phyloP scores from a whole-genome alignment of 345 rosid genomes.

The Aegle marmelos region DNA sequence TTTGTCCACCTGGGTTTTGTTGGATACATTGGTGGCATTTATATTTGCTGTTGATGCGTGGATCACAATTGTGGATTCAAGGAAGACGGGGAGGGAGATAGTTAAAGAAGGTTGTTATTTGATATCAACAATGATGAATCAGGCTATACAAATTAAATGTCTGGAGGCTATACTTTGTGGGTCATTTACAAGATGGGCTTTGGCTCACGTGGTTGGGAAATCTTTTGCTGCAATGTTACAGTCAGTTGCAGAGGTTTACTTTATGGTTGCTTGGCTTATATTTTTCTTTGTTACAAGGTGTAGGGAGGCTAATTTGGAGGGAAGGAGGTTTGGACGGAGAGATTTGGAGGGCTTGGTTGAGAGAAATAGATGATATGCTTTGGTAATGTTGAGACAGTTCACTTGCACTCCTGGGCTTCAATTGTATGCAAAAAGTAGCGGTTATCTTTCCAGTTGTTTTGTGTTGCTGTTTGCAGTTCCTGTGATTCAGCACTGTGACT shows the following conservation, averaged over 20 bases:
- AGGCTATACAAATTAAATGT: conserved; percentile 76
- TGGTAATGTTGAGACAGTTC: conserved; percentile 19
- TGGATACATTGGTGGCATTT: conserved; percentile 65
- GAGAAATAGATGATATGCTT: conserved; percentile 54
- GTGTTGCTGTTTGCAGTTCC: conserved; percentile 33
- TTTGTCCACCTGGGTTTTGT: conserved; percentile 75
- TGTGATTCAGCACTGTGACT: conserved; percentile 30
- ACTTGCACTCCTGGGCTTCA: conserved; percentile 30
- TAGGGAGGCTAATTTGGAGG: conserved; percentile 65
- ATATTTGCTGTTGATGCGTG: conserved; percentile 79
- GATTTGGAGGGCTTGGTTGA: conserved; percentile 77
- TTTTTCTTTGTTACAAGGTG: conserved; percentile 73
- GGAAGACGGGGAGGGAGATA: conserved; percentile 84
- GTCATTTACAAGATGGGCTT: conserved; percentile 56
- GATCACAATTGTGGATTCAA: conserved; percentile 78
- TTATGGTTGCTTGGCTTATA: conserved; percentile 87
- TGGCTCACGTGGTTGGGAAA: conserved; percentile 51
- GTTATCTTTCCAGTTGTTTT: conserved; percentile 28
- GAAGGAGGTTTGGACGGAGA: conserved; percentile 78
- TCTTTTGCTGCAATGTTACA: conserved; percentile 59
- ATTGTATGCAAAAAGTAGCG: conserved; percentile 25
- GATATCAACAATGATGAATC: conserved; percentile 64
- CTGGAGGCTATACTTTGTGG: conserved; percentile 83
- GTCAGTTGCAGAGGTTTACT: conserved; percentile 74
- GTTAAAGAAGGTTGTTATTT: conserved; percentile 82